A percentile compares a stretch with the other conserved stretches of the same genome.
phyloP scores from a whole-genome alignment of 2,329 filamentous ascomycete genomes.

The Trichoderma brevicompactum region DNA sequence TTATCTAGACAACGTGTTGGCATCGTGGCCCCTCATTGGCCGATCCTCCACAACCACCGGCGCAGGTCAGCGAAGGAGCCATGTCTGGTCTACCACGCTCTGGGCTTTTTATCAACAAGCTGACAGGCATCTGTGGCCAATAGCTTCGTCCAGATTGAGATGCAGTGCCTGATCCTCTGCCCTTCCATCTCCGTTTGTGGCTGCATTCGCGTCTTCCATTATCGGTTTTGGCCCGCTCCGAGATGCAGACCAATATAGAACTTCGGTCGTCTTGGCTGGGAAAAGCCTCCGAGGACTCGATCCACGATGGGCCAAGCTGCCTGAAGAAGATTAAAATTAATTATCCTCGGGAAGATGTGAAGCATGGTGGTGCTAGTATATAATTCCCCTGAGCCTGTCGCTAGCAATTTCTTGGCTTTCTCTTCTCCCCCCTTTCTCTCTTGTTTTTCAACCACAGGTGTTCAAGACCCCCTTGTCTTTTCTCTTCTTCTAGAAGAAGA shows the following conservation, averaged over 20 bases:
- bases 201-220: slow-evolving; percentile 19
- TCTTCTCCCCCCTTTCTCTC: neutral
- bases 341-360: slow-evolving; percentile 14
- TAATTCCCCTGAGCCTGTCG: slow-evolving; percentile 20
- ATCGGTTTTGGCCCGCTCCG: slow-evolving; percentile 25
- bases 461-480: slow-evolving; percentile 15
- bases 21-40: slow-evolving; percentile 20
- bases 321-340: slow-evolving; percentile 22
- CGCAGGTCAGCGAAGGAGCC: neutral
- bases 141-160: slow-evolving; percentile 3
- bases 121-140: slow-evolving; percentile 24
- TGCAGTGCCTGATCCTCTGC: slow-evolving; percentile 14
- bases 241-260: neutral
- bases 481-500: slow-evolving; percentile 16
- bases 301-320: slow-evolving; percentile 17
- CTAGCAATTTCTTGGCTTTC: neutral
- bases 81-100: slow-evolving; percentile 14
- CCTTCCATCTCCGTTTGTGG: slow-evolving; percentile 27
- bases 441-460: slow-evolving; percentile 24
- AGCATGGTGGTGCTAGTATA: slow-evolving; percentile 10
- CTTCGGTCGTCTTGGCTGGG: slow-evolving; percentile 25
- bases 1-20: slow-evolving; percentile 25
- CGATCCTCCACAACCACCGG: slow-evolving; percentile 15
- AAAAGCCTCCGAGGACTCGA: slow-evolving; percentile 23
- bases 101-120: slow-evolving; percentile 2